Conservation (phyloP, 129 eudicot genomes). For the Gnaphalium uliginosum region DNA sequence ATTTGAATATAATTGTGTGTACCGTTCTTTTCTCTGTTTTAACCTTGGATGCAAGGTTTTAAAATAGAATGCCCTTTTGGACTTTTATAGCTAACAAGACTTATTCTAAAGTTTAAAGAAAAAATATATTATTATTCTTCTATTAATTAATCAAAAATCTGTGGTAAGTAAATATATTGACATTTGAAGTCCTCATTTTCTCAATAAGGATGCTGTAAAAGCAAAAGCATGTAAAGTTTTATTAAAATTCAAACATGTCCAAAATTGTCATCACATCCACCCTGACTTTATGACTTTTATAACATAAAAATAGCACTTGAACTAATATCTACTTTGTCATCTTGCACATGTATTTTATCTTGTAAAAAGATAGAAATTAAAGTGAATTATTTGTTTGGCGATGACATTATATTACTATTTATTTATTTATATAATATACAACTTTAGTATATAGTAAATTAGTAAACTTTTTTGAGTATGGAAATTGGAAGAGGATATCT, state of each 20-base stretch:
- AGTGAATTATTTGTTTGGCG: not conserved
- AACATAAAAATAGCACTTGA: not conserved
- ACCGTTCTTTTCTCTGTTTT: not conserved
- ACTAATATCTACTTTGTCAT: slow-evolving; percentile 10
- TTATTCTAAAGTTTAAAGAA: not conserved
- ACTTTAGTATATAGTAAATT: not conserved
- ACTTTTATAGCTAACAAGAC: not conserved
- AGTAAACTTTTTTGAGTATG: not conserved
- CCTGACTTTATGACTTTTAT: not conserved
- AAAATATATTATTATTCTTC: no score
- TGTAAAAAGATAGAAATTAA: not conserved
- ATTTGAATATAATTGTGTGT: not conserved
- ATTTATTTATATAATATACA: not conserved
- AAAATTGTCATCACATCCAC: not conserved
- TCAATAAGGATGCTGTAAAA: not conserved
- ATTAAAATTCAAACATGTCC: not conserved
- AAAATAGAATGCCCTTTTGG: not conserved
- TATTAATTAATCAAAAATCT: not conserved
- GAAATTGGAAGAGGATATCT: slow-evolving; percentile 34
- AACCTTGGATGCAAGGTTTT: not conserved
- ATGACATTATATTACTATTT: not conserved
- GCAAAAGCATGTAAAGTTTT: not conserved
- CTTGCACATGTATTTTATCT: not conserved
- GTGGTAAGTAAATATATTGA: not conserved
- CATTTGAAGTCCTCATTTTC: not conserved